Conservation (phyloP, 257 asterid species). For the Plantago major region DNA sequence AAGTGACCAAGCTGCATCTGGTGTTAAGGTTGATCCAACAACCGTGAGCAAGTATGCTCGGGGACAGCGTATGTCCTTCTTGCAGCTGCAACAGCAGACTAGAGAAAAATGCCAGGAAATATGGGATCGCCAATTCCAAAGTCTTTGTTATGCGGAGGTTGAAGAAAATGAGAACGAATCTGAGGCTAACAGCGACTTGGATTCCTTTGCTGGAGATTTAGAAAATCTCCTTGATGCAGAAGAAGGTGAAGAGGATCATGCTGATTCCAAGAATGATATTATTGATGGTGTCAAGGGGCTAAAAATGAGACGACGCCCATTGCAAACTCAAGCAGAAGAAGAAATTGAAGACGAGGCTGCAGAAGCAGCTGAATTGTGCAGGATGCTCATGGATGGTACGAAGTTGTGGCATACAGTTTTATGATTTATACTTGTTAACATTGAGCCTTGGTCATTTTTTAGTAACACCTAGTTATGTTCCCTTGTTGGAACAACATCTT, state of each 20-base stretch:
- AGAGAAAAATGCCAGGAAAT: constrained; percentile 99
- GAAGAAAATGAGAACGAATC: constrained; percentile 95
- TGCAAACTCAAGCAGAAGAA: constrained; percentile 86
- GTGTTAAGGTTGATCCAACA: constrained; percentile 90
- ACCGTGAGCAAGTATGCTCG: constrained; percentile 97
- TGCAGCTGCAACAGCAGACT: constrained; percentile 99
- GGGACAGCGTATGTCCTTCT: constrained; percentile 97
- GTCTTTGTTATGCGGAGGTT: constrained; percentile 75
- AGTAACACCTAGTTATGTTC: too few relatives aligned
- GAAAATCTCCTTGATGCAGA: constrained; percentile 98
- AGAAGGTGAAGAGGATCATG: constrained; percentile 65
- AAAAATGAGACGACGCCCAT: constrained; percentile 81
- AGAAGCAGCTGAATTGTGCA: constrained; percentile 94
- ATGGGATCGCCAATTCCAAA: constrained; percentile 94
- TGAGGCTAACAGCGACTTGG: constrained; percentile 95
- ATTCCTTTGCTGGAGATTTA: constrained; percentile 98
- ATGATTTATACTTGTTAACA: constrained; percentile 8
- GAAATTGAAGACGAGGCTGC: constrained; percentile 96
- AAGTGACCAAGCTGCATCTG: constrained; percentile 98
- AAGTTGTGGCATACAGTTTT: constrained; percentile 5
- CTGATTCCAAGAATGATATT: constrained; percentile 60
- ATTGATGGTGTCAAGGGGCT: constrained; percentile 82
- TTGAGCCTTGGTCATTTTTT: too few relatives aligned
- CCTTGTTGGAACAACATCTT: too few relatives aligned
- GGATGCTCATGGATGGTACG: constrained; percentile 97